Evolutionary conservation across 768 basidiomycete genomes (phyloP).

Genomic region (Leccinum variicolor): DNA sequence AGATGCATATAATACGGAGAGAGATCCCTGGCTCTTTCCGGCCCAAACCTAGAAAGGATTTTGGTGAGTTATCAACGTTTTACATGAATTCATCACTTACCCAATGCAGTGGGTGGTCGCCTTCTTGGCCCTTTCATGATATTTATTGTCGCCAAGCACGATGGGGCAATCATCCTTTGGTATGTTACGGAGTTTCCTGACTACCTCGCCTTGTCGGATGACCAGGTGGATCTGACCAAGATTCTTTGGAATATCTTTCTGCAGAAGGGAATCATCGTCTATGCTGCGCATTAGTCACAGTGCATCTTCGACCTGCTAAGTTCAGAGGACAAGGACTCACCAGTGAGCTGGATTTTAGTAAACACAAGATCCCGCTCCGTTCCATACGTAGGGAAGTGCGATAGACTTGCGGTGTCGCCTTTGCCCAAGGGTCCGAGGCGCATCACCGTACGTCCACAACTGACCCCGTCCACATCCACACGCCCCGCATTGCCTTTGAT

Average conservation of each 20-base stretch:
- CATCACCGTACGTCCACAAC: background rate
- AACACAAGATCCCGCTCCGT: background rate
- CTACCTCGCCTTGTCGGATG: background rate
- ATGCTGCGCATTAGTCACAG: background rate
- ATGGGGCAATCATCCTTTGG: background rate
- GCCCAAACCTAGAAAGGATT: background rate
- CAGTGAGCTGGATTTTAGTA: background rate
- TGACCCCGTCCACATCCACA: background rate
- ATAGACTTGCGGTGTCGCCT: background rate
- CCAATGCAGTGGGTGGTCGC: background rate
- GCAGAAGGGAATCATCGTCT: conserved; percentile 22
- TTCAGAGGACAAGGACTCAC: background rate
- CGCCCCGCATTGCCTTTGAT: background rate
- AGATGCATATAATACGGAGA: background rate
- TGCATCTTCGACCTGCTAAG: background rate
- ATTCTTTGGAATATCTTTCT: conserved; percentile 2
- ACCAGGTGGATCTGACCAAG: conserved; percentile 14
- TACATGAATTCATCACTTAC: background rate
- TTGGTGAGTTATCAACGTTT: background rate
- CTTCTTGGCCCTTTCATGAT: background rate
- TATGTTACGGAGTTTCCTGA: background rate
- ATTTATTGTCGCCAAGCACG: background rate
- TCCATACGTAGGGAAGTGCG: background rate
- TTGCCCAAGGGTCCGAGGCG: background rate
- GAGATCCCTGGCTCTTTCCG: background rate